phyloP scores from a whole-genome alignment of 495 filamentous ascomycete genomes.

The Aspergillus coremiiformis region DNA sequence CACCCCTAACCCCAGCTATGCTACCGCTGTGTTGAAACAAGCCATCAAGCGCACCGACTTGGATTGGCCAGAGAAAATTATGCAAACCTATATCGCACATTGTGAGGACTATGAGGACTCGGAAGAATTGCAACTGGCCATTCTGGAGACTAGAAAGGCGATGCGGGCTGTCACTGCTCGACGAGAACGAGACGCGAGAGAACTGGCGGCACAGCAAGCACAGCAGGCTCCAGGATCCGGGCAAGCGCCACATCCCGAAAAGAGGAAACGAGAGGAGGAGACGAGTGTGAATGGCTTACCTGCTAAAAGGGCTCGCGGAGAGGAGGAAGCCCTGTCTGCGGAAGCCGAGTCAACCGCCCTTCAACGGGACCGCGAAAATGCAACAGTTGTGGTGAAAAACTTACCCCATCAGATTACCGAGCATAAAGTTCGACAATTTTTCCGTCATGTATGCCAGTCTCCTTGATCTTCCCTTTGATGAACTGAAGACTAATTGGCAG shows the following conservation, averaged over 20 bases:
- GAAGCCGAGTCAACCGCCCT: constrained; percentile 33
- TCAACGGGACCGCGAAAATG: constrained; percentile 83
- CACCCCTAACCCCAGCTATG: constrained; percentile 50
- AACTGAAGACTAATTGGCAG: constrained; percentile 15
- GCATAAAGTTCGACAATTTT: constrained; percentile 74
- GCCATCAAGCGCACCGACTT: constrained; percentile 61
- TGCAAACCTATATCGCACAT: constrained; percentile 75
- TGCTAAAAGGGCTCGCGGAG: constrained; percentile 54
- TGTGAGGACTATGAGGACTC: constrained; percentile 80
- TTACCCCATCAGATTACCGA: constrained; percentile 63
- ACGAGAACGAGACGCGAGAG: constrained; percentile 57
- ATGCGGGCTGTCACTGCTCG: constrained; percentile 55
- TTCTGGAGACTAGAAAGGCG: constrained; percentile 61
- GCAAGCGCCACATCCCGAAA: constrained; percentile 38
- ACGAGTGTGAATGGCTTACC: constrained; percentile 34
- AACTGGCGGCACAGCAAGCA: constrained; percentile 42
- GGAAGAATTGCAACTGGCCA: constrained; percentile 60
- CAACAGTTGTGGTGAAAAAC: constrained; percentile 71
- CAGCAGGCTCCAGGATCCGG: constrained; percentile 19
- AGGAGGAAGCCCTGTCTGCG: constrained; percentile 27
- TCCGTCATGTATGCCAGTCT: constrained; percentile 56
- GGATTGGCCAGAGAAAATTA: constrained; percentile 89
- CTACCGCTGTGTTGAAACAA: constrained; percentile 65
- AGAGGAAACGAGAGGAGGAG: constrained; percentile 66
- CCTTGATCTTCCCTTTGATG: not conserved